Base-by-base conservation (phyloP, 2,329 filamentous ascomycete genomes). In the Pseudocercospora eumusae region DNA sequence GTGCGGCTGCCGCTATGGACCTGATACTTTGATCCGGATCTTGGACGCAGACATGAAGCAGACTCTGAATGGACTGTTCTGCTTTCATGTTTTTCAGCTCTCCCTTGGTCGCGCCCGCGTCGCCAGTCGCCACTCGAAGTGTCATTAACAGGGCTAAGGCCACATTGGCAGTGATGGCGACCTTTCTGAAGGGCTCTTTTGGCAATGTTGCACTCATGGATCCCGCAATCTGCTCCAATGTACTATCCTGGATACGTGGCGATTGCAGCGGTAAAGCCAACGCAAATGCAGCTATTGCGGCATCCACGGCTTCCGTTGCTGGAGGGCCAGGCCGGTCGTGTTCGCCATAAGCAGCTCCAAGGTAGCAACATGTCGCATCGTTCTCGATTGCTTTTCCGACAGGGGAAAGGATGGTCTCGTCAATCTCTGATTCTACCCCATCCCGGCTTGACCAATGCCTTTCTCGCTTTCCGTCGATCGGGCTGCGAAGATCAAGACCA, bases 211-310 rank as follows among this genome's bases (percentile, higher is more conserved):
- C 90, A 0, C 91, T 89, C 23, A 96, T 82, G 70, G 96, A 96
- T 0, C 91, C 89, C n/a, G 95, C 81, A 71, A 98, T 88, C 73
- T 99, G 95, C 75, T 99, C 95, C 9, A 99, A 80, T 53, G 96
- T 91, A 72, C 93, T 97, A 75, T 99, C 95, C 72, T 99, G 95
- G 2, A 99, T 91, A 72, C 93, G 96, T 3, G 91, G 84, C 0
- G 91, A 89, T 50, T 96, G 96, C 9, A 97, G 81, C 2, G 95
- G 93, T 61, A 99, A 88, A 42, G 92, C 90, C 57, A 96, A 91
- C 1, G 93, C 92, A 74, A 99, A 99, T 0, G 98, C 81, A 65
- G 95, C 89, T 60, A 99, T 96, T 0, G 95, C 93, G 71, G 93
- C 87, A 73, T 99, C 96, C 64, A 98, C 91, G 25, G 96, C 93